These are phyloP conservation scores for Annulohypoxylon nitens DNA, from an alignment of 495 filamentous ascomycete species.

Conservation along the genomic window DNA sequence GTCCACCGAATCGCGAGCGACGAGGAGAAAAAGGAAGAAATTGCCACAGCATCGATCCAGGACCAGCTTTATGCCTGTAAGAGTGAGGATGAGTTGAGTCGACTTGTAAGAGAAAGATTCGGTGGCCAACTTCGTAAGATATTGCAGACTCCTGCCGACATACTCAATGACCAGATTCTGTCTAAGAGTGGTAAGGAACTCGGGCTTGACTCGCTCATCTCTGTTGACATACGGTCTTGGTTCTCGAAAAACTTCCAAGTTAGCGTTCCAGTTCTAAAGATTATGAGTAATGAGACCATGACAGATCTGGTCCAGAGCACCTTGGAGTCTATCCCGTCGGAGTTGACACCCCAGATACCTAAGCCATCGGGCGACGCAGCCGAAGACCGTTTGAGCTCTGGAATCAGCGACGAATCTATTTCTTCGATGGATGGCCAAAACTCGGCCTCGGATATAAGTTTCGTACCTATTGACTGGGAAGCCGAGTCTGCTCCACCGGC, in stretches of 20 bases:
- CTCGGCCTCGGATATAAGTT: neutral
- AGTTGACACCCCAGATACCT: neutral
- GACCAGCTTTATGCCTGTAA: neutral
- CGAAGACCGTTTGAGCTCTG: neutral
- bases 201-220: neutral
- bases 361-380: neutral
- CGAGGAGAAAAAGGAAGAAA: neutral
- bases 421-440: neutral
- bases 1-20: neutral
- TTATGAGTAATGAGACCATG: neutral
- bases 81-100: neutral
- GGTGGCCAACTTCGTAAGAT: neutral
- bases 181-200: neutral
- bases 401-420: neutral
- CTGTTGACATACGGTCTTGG: neutral
- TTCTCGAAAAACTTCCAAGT: neutral
- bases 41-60: neutral
- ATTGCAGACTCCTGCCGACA: neutral
- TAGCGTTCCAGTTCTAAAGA: neutral
- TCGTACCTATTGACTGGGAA: neutral
- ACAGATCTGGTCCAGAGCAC: neutral
- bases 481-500: neutral
- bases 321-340: neutral
- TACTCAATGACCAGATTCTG: neutral
- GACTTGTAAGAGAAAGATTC: neutral